These are phyloP conservation scores for Breynia disticha DNA, from an alignment of 441 rosid species.

Conservation along the genomic window DNA sequence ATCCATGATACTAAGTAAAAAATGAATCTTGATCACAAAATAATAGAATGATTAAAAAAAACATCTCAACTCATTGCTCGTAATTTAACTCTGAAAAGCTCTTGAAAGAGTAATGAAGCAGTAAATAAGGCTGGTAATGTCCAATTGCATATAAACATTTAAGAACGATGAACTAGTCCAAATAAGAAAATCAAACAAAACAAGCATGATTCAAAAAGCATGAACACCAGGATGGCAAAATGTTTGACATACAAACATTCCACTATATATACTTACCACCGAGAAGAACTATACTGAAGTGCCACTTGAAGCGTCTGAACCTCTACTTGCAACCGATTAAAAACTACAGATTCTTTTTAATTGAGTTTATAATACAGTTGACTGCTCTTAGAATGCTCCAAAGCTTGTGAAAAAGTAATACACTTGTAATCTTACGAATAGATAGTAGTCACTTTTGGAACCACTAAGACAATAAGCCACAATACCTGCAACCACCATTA, in stretches of 20 bases:
- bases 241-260: constrained; percentile 6
- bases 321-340: constrained; percentile 41
- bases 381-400: constrained; percentile 28
- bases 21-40: too few relatives aligned
- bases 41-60: too few relatives aligned
- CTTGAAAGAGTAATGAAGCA: too few relatives aligned
- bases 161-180: too few relatives aligned
- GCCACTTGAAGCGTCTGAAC: constrained; percentile 43
- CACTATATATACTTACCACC: constrained; percentile 48
- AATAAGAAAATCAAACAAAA: background rate
- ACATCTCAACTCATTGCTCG: too few relatives aligned
- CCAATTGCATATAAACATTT: too few relatives aligned
- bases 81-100: too few relatives aligned
- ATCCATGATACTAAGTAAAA: too few relatives aligned
- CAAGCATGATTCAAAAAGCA: background rate
- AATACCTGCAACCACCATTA: constrained; percentile 49
- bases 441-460: constrained; percentile 23
- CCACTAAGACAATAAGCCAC: constrained; percentile 22
- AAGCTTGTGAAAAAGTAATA: constrained; percentile 19
- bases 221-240: constrained; percentile 2
- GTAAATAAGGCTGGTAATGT: too few relatives aligned
- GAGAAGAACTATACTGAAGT: constrained; percentile 27
- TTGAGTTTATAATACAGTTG: constrained; percentile 20
- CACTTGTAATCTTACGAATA: constrained; percentile 22
- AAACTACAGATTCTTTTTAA: constrained; percentile 33